Conservation (phyloP, 2,329 filamentous ascomycete species). For the Arthrobotrys entomopaga region DNA sequence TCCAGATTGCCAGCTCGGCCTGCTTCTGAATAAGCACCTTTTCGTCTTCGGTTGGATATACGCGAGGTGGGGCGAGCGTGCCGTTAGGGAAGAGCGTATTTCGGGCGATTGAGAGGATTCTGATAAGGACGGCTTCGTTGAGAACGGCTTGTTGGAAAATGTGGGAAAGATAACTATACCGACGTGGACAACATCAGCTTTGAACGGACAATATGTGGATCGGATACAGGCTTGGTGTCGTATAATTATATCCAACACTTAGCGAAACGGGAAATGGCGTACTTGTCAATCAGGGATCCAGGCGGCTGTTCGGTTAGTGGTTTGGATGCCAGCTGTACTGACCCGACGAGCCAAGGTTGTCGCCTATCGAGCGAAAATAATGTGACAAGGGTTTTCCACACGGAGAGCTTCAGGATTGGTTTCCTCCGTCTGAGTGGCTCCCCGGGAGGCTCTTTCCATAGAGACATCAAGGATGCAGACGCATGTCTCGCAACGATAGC, state of each 20-base stretch:
- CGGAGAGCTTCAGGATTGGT: constrained; percentile 56
- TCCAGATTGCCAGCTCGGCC: constrained; percentile 71
- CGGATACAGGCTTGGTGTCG: background rate
- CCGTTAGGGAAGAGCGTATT: constrained; percentile 88
- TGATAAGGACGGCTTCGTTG: constrained; percentile 64
- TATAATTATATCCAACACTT: constrained; percentile 13
- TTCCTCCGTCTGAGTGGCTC: constrained; percentile 46
- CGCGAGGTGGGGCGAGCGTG: constrained; percentile 72
- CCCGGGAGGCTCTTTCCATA: constrained; percentile 53
- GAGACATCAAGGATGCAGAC: constrained; percentile 55
- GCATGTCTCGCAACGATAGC: constrained; percentile 47
- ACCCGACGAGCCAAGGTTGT: constrained; percentile 58
- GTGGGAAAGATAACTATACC: constrained; percentile 64
- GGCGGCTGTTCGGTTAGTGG: constrained; percentile 56
- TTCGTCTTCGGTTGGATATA: constrained; percentile 71
- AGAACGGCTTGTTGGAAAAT: constrained; percentile 63
- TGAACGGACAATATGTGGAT: background rate
- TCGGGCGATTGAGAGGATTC: constrained; percentile 74
- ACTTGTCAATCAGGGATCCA: constrained; percentile 56
- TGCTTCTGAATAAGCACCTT: constrained; percentile 72
- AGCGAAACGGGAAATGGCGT: constrained; percentile 32
- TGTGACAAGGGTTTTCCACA: constrained; percentile 55
- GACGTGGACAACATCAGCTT: background rate
- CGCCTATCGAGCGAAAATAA: constrained; percentile 53
- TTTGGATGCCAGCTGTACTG: constrained; percentile 53